Percentiles rank a stretch among this genome's conserved stretches.
Evolutionary conservation across 140 eudicot genomes (phyloP).

Genomic region (Oenanthe javanica): DNA sequence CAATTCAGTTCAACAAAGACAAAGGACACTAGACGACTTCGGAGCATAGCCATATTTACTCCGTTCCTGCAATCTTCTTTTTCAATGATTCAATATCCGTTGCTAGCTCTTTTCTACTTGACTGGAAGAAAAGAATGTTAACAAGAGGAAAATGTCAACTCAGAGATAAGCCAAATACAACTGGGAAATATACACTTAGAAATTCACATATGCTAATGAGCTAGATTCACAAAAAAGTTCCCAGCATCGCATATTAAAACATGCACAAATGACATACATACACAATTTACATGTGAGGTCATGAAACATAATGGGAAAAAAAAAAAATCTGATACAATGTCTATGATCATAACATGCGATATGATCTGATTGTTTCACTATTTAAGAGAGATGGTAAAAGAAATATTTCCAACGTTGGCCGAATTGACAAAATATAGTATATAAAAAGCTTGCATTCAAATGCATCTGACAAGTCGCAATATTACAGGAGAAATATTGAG

Average conservation of each 20-base stretch:
- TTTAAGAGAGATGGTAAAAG: not conserved
- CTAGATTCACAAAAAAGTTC: not conserved
- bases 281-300: not conserved
- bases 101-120: constrained; percentile 90
- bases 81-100: constrained; percentile 79
- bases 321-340: not conserved
- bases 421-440: not conserved
- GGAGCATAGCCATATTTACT: constrained; percentile 27
- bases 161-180: not conserved
- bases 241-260: not conserved
- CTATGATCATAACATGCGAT: not conserved
- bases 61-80: constrained; percentile 92
- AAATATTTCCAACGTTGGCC: not conserved
- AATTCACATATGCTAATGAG: not conserved
- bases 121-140: constrained; percentile 30
- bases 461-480: not conserved
- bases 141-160: not conserved
- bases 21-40: constrained; percentile 14
- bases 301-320: too few relatives aligned
- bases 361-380: not conserved
- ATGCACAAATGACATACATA: not conserved
- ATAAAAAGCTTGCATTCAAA: not conserved
- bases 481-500: not conserved
- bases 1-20: constrained; percentile 14
- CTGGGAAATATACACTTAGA: not conserved